Percentiles rank a stretch among this genome's conserved stretches.
phyloP scores from a whole-genome alignment of 1,284 basidiomycete species.

The Microbotryum intermedium region DNA sequence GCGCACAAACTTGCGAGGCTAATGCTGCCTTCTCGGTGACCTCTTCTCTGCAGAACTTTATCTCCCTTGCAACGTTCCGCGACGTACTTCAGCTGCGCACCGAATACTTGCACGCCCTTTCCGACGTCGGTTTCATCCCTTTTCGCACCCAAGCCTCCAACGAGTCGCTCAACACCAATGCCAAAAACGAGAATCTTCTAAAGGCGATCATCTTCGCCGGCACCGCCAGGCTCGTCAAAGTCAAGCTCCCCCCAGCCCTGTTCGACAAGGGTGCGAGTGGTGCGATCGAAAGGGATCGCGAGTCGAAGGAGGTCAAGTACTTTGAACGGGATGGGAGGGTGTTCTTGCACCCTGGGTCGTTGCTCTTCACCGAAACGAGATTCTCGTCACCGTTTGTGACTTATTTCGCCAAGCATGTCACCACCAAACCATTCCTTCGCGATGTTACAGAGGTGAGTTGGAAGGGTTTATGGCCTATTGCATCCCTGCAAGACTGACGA shows the following conservation, averaged over 20 bases:
- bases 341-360: constrained; percentile 76
- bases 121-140: constrained; percentile 57
- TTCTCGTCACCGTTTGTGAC: constrained; percentile 70
- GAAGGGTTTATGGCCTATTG: background rate
- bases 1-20: background rate
- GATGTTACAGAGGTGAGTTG: constrained; percentile 72
- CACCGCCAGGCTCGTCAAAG: constrained; percentile 41
- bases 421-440: constrained; percentile 75
- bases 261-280: constrained; percentile 75
- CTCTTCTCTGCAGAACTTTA: constrained; percentile 57
- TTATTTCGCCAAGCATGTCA: constrained; percentile 74
- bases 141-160: constrained; percentile 5
- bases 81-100: constrained; percentile 70
- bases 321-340: constrained; percentile 58
- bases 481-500: background rate
- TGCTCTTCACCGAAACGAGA: constrained; percentile 61
- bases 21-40: background rate
- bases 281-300: constrained; percentile 68
- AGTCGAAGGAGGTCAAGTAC: constrained; percentile 69
- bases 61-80: constrained; percentile 63
- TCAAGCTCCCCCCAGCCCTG: constrained; percentile 65
- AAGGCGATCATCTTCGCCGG: constrained; percentile 75
- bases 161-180: constrained; percentile 30
- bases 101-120: constrained; percentile 66
- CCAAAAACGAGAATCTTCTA: constrained; percentile 58